Base-by-base conservation (phyloP, 192 early-diverging fungal genomes). In the Jimgerdemannia lactiflua region DNA sequence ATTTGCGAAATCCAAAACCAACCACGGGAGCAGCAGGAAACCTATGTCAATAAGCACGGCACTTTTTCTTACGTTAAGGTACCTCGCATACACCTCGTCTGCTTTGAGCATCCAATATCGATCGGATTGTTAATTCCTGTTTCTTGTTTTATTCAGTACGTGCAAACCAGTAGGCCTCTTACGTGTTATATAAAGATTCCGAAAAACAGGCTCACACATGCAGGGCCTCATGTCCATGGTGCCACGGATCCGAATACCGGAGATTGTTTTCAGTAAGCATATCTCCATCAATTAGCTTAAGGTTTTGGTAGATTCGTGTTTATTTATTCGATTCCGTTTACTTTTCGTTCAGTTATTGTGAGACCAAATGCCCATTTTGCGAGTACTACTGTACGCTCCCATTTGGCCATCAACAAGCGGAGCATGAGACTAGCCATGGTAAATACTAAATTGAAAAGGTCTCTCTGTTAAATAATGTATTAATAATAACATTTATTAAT, bases 151-250 rank as follows among this genome's bases (percentile, higher is more conserved):
- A 54, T 7, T 54, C 49, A 82, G 80, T 76, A 75, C 41, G 67
- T 74, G 4, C 80, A 82, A 82, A 67, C 49, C 8, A 42, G 18
- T 9, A 42, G 63, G 65, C 67, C 70, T 39, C 71, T 84, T 14
- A 64, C 39, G 42, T 83, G 82, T 44, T 81, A 70, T 42, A 77
- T 76, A 8, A 77, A 72, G 64, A 83, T 83, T 43, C 82, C 82
- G 11, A 39, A 77, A 54, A 71, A 79, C 43, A 49, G 75, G 49
- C 64, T 80, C 44, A 69, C 20, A 42, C 82, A 83, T 43, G 64
- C 71, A 17, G 82, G 82, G n/a, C 63, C 19, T 3, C 82, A 82
- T 69, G 72, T 83, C 19, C 81, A 82, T 54, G 54, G 19, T 43
- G 43, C 40, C 19, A 76, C 79, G 29, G 72, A 59, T 59, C 8